Base-by-base conservation (phyloP, 2,329 filamentous ascomycete species). In the Botrytis medusae region DNA sequence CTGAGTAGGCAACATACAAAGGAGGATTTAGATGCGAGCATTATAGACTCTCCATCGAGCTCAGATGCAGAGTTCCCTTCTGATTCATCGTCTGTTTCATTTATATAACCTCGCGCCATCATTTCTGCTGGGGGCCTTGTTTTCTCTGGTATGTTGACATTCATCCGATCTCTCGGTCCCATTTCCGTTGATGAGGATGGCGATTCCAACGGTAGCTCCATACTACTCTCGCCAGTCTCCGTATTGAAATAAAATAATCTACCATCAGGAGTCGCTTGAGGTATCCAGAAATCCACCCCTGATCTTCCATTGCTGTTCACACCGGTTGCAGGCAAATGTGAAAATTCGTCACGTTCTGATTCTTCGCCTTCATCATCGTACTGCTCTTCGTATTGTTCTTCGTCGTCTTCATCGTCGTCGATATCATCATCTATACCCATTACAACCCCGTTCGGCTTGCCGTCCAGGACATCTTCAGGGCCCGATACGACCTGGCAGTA, bases 171-270 rank as follows among this genome's bases (percentile, higher is more conserved):
- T 77, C 92, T 89, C 3, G 96, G 96, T 1, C 95, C 95, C 72
- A 88, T 92, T 83, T 99, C 96, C 76, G 90, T 91, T 29, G 89
- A 83, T 10, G 92, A 93, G 1, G 90, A 90, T 1, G 96, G 95
- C 25, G 95, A 95, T 82, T 99, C 96, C 40, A 99, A 87, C 2
- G 96, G 96, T 74, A 99, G 85, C 81, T 99, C 96, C 89, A 95
- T 96, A 76, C 93, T 97, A 80, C 93, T 97, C 80, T 97, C 94
- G 72, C 95, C 95, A 0, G 96, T 99, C 84, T 98, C 90, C 75
- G 95, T 98, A 83, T 99, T 99, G 87, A 97, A 98, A 84, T 98
- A 99, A 83, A 97, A 99, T 37, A 99, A 84, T 73, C 95, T 89
- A 71, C 96, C 96, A 81, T 98, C 95, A 1, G 93, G 90, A 0